These are phyloP conservation scores for Gynostemma pentaphyllum DNA, from an alignment of 306 rosid genomes.

Conservation along the genomic window DNA sequence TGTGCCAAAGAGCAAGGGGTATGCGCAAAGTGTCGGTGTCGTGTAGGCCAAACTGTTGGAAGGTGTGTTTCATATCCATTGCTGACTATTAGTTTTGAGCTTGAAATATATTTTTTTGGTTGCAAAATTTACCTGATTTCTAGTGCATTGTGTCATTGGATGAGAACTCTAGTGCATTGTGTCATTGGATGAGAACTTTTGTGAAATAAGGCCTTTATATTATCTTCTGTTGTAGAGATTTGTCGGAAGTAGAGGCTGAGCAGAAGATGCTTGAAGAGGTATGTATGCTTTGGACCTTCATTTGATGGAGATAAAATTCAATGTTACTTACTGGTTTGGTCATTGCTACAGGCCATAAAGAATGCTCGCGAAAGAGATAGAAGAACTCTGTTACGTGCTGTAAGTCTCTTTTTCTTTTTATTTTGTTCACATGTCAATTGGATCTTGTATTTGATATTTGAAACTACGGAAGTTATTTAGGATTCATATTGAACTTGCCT, in stretches of 20 bases:
- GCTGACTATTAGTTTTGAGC: slow-evolving; percentile 4
- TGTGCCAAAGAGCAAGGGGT: slow-evolving; percentile 89
- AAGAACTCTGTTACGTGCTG: slow-evolving; percentile 66
- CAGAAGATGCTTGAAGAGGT: slow-evolving; percentile 86
- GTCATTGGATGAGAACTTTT: no score
- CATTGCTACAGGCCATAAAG: slow-evolving; percentile 52
- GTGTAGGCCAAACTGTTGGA: slow-evolving; percentile 51
- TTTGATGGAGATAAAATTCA: background rate
- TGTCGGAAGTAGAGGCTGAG: slow-evolving; percentile 74
- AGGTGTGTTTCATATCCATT: slow-evolving; percentile 34
- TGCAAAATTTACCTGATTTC: background rate
- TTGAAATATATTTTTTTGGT: background rate
- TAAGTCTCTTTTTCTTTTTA: slow-evolving; percentile 27
- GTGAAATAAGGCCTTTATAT: background rate
- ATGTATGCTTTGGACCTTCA: background rate
- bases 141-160: background rate
- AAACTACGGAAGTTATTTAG: background rate
- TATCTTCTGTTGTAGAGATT: slow-evolving; percentile 33
- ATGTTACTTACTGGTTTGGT: slow-evolving; percentile 11
- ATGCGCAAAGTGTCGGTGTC: slow-evolving; percentile 76
- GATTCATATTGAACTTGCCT: background rate
- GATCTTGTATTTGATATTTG: no score
- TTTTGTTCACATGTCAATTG: background rate
- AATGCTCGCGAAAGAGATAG: slow-evolving; percentile 78
- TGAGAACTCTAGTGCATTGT: no score